A percentile compares a stretch with the other conserved stretches of the same genome.
Evolutionary conservation across 2,329 filamentous ascomycete species (phyloP).

Genomic region (Exophiala oligosperma): DNA sequence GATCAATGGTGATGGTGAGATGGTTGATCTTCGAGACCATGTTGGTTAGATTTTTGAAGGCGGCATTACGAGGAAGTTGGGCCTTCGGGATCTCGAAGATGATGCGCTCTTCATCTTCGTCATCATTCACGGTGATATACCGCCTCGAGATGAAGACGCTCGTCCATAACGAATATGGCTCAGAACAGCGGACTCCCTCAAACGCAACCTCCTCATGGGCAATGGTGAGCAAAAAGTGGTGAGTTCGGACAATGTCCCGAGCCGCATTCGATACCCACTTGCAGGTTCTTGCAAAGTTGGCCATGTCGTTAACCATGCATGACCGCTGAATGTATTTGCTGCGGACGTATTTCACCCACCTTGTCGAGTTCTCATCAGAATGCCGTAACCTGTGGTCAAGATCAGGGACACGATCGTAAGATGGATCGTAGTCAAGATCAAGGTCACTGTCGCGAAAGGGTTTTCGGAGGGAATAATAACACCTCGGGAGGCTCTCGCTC

Average conservation of each 20-base stretch:
- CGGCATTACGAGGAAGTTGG: neutral
- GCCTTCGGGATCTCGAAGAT: neutral
- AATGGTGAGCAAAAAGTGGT: neutral
- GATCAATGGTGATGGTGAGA: neutral
- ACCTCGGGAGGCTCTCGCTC: too few relatives aligned
- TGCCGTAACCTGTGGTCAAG: too few relatives aligned
- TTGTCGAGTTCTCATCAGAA: too few relatives aligned
- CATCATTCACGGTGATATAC: neutral
- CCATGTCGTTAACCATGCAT: neutral
- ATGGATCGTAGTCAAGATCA: too few relatives aligned
- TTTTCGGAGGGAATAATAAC: too few relatives aligned
- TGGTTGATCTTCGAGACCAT: neutral
- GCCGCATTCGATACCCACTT: neutral
- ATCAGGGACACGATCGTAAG: too few relatives aligned
- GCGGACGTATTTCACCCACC: neutral
- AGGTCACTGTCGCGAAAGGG: too few relatives aligned
- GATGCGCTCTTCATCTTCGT: too few relatives aligned
- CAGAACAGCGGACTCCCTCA: neutral
- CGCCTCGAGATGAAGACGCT: neutral
- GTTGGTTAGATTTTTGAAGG: neutral
- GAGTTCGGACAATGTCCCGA: neutral
- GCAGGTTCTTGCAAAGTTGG: neutral
- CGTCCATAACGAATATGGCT: neutral
- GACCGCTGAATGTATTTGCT: neutral
- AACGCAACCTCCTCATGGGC: neutral